phyloP scores from a whole-genome alignment of 257 asterid genomes.

The Salvia hispanica region DNA sequence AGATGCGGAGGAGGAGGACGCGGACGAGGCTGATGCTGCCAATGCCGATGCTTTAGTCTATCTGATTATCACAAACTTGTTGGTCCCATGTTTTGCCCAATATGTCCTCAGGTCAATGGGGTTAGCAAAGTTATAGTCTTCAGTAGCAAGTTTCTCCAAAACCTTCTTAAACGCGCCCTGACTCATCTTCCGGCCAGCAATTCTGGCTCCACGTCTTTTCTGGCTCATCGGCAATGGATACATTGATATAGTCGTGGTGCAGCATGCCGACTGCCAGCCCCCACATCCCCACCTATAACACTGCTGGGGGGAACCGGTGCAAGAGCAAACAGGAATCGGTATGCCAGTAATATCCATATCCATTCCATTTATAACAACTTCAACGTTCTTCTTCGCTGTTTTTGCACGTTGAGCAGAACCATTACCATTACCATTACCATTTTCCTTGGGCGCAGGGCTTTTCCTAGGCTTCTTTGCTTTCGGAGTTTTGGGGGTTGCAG shows the following conservation, averaged over 20 bases:
- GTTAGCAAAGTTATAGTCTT: slow-evolving; percentile 70
- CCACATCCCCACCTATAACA: slow-evolving; percentile 99
- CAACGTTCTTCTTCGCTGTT: slow-evolving; percentile 70
- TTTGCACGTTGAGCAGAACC: slow-evolving; percentile 61
- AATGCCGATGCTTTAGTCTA: slow-evolving; percentile 32
- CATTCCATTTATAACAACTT: slow-evolving; percentile 77
- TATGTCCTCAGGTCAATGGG: slow-evolving; percentile 88
- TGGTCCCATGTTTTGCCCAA: slow-evolving; percentile 99
- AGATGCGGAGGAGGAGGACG: slow-evolving; percentile 25
- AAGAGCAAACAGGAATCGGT: slow-evolving; percentile 91
- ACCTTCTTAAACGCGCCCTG: slow-evolving; percentile 98
- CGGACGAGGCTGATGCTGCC: no score
- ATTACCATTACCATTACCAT: slow-evolving; percentile 40
- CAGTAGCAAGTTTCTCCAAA: slow-evolving; percentile 78
- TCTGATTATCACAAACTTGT: slow-evolving; percentile 93
- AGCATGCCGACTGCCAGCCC: slow-evolving; percentile 98
- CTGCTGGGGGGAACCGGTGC: slow-evolving; percentile 93
- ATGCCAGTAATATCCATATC: slow-evolving; percentile 87
- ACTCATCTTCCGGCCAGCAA: slow-evolving; percentile 97
- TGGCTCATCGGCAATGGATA: slow-evolving; percentile 97
- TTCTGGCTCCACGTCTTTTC: slow-evolving; percentile 91
- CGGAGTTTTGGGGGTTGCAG: slow-evolving; percentile 54
- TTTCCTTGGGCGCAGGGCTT: slow-evolving; percentile 56
- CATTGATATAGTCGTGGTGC: slow-evolving; percentile 88
- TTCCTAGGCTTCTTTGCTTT: slow-evolving; percentile 75